These are phyloP conservation scores for Fusarium sp. DNA, from an alignment of 2,329 filamentous ascomycete genomes.

Conservation along the genomic window DNA sequence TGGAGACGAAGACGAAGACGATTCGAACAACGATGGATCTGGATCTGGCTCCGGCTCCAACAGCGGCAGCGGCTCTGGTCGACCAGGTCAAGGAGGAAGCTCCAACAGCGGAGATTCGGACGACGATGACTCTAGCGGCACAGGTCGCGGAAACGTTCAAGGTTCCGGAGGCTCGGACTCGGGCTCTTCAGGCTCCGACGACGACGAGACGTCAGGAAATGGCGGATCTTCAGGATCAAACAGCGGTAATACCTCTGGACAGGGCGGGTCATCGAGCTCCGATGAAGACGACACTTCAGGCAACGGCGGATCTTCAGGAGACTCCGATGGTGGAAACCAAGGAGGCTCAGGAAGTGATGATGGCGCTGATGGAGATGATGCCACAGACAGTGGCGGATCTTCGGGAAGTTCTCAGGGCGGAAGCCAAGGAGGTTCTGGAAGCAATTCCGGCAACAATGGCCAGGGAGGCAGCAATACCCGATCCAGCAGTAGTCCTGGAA, in stretches of 20 bases:
- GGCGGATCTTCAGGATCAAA: constrained; percentile 3
- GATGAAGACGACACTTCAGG: neutral
- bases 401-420: neutral
- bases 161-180: neutral
- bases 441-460: neutral
- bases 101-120: neutral
- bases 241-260: neutral
- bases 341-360: neutral
- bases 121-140: neutral
- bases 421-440: neutral
- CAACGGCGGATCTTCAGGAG: neutral
- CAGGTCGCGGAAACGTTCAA: neutral
- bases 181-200: neutral
- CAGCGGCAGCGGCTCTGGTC: neutral
- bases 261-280: neutral
- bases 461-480: neutral
- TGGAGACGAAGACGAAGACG: neutral
- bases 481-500: neutral
- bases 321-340: neutral
- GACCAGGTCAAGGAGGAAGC: constrained; percentile 7
- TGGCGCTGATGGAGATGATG: neutral
- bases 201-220: neutral
- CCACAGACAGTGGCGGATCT: neutral
- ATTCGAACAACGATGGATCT: neutral
- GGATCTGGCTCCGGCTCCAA: neutral